Base-by-base conservation (phyloP, 2,329 filamentous ascomycete genomes). In the Trichoderma endophyticum region DNA sequence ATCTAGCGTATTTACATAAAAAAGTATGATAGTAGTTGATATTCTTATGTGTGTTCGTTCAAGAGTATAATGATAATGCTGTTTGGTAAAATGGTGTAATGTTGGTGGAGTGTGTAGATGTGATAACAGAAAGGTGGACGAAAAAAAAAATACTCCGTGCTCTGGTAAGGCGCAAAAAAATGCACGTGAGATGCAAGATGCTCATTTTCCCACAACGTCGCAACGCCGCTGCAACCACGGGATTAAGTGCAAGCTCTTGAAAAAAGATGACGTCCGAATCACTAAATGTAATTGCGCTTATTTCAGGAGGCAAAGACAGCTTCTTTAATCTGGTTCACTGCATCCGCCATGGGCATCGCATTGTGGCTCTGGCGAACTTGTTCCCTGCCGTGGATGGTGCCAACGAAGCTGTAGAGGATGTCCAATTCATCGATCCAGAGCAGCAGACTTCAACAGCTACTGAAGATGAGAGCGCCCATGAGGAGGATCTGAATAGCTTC, bases 281-380 rank as follows among this genome's bases (percentile, higher is more conserved):
- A 73, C 83, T 91, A 75, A 91, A 95, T 76, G 94, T 98, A 74
- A 95, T 99, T 76, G 95, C 93, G 64, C 86, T 99, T 74, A 91
- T 99, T 75, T 99, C 96, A 24, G 96, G 96, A 73, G 96, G 96
- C 75, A 99, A 99, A 83, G 96, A 99, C 84, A 98, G 95, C 75
- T 92, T 99, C 81, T 98, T 93, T 84, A 95, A 93, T 24, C 88
- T 97, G 75, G 88, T 98, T 72, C 96, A 99, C 84, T 98, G 95
- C 82, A 86, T 94, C 75, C 89, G 90, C 72, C 93, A 97, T 80
- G 94, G 93, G 28, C 95, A 98, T 82, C 87, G 88, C 74, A 85
- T 99, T 61, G 89, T 98, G 65, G 96, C 96, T 8, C 85, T 99
- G 62, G 96, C 93, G 64, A 99, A 99, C 81, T 85, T 99, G 70